phyloP scores from a whole-genome alignment of 2,329 filamentous ascomycete genomes.

The Tolypocladium ovalisporum region DNA sequence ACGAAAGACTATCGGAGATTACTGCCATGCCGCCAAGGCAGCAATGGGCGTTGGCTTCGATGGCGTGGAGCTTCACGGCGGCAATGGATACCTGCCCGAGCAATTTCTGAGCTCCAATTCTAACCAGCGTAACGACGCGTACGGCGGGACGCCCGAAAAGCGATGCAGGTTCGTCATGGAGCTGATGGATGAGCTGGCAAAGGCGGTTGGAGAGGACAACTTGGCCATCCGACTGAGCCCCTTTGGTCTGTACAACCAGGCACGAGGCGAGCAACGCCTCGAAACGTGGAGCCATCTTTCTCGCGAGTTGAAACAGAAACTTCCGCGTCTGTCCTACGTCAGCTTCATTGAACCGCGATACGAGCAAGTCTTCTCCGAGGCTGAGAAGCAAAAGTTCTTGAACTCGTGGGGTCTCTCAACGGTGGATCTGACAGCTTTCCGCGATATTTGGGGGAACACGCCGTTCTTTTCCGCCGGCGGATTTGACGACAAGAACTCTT shows the following conservation, averaged over 20 bases:
- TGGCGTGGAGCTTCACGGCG: neutral
- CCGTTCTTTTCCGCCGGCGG: constrained; percentile 47
- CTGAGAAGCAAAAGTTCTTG: constrained; percentile 38
- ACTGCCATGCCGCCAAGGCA: neutral
- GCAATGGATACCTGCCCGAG: neutral
- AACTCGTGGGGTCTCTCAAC: constrained; percentile 19
- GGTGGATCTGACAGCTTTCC: constrained; percentile 34
- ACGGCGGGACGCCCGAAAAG: neutral
- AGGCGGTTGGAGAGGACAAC: neutral
- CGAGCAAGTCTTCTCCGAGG: constrained; percentile 37
- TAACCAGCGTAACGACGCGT: neutral
- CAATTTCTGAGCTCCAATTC: neutral
- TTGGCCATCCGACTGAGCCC: neutral
- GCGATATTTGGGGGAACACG: constrained; percentile 37
- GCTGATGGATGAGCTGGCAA: neutral
- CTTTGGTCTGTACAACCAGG: neutral
- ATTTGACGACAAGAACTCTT: constrained; percentile 38
- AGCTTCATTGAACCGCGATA: constrained; percentile 45
- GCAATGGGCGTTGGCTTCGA: neutral
- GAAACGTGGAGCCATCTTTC: constrained; percentile 29
- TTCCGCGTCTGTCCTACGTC: constrained; percentile 38
- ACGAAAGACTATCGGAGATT: neutral
- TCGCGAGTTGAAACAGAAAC: constrained; percentile 30
- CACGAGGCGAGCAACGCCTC: neutral
- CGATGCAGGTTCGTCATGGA: neutral